phyloP scores from a whole-genome alignment of 1,284 basidiomycete species.

The Ceratobasidium papillatum region DNA sequence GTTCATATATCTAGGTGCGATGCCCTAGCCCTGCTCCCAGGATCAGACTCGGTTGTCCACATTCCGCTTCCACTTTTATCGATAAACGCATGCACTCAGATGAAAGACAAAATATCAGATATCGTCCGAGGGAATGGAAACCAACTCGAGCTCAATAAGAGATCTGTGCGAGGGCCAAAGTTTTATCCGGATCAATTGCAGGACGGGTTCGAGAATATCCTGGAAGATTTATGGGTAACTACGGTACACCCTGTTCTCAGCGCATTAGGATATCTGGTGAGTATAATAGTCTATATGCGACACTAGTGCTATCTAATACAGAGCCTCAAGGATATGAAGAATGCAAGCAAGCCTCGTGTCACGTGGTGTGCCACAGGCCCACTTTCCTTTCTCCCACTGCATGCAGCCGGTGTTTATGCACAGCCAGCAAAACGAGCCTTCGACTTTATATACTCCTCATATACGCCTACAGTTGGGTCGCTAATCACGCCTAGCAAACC shows the following conservation, averaged over 20 bases:
- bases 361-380: not conserved
- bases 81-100: not conserved
- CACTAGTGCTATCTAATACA: too few species aligned
- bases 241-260: too few species aligned
- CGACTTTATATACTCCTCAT: not conserved
- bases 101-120: too few species aligned
- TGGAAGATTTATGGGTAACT: too few species aligned
- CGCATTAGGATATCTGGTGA: too few species aligned
- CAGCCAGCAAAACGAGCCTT: not conserved
- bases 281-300: too few species aligned
- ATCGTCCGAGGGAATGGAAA: too few species aligned
- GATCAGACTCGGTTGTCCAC: not conserved
- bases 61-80: not conserved
- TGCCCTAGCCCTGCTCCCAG: not conserved
- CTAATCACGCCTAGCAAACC: not conserved
- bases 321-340: too few species aligned
- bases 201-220: too few species aligned
- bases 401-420: not conserved
- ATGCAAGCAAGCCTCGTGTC: not conserved
- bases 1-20: not conserved
- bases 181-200: too few species aligned
- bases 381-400: not conserved
- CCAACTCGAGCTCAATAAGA: too few species aligned
- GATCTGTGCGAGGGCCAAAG: too few species aligned
- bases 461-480: not conserved